Base-by-base conservation (phyloP, 768 basidiomycete genomes). In the Tulasnella sp. region DNA sequence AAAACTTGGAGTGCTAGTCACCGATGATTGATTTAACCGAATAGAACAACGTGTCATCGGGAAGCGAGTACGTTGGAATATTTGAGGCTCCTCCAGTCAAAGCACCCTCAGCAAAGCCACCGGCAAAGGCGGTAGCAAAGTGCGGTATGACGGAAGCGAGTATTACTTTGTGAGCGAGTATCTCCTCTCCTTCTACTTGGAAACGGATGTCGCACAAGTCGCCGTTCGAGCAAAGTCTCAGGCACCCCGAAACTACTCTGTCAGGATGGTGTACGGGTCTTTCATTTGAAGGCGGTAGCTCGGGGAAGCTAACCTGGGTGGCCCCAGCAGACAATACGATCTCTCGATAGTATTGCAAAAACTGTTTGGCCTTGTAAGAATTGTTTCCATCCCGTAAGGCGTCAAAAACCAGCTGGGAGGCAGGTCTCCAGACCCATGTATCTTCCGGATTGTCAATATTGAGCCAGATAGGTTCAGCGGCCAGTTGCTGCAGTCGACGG, bases 71-170 rank as follows among this genome's bases (percentile, higher is more conserved):
- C 18, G 39, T 34, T 14, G 39, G 38, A 7, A 40, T n/a, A 31
- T 42, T 52, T 36, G 27, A 2, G 6, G 76, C 16, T n/a, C 44
- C 38, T 14, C 40, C 42, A 16, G 46, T 10, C 46, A 56, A 14
- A 14, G 12, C 31, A 5, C 34, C 46, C 62, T 77, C 76, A 27
- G 27, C 44, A 24, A 56, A 77, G 19, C 31, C 74, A 21, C 74
- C 74, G 3, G 76, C 56, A 38, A 77, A 52, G 24, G 58, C 48
- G 6, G 39, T 52, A n/a, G n/a, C 56, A 52, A 77, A 77, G 46
- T 77, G 38, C 14, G 40, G n/a, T 19, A 52, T 77, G 34, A 40
- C 76, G n/a, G 46, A 40, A 24, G 46, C 76, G 16, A 77, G 39
- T 27, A 77, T 52, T 10, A 48, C 48, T 56, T 31, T 27, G 27